These are phyloP conservation scores for Opeltia flavorubescens DNA, from an alignment of 495 filamentous ascomycete species.

Conservation along the genomic window DNA sequence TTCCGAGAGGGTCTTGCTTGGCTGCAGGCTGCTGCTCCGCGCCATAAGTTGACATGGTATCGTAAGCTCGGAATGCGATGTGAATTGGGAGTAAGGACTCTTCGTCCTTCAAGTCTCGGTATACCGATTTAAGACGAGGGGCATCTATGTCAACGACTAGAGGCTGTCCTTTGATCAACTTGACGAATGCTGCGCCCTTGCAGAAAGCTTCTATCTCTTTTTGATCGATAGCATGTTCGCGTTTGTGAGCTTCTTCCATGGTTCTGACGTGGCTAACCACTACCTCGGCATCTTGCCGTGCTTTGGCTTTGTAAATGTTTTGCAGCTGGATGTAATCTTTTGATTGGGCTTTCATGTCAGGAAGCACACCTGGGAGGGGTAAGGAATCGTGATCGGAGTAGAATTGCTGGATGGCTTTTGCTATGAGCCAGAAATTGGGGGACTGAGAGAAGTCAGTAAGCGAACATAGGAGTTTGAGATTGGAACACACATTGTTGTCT, in stretches of 20 bases:
- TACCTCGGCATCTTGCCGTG: slow-evolving; percentile 63
- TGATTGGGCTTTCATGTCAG: slow-evolving; percentile 96
- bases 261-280: slow-evolving; percentile 55
- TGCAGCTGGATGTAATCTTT: slow-evolving; percentile 84
- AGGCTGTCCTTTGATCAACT: slow-evolving; percentile 56
- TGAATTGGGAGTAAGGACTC: slow-evolving; percentile 65
- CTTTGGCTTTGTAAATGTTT: slow-evolving; percentile 86
- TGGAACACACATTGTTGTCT: slow-evolving; percentile 13
- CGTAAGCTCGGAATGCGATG: slow-evolving; percentile 56
- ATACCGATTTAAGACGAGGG: slow-evolving; percentile 20
- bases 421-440: slow-evolving; percentile 76
- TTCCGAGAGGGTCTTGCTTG: background rate
- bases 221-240: slow-evolving; percentile 39
- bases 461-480: slow-evolving; percentile 7
- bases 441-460: slow-evolving; percentile 14
- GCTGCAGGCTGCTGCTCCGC: slow-evolving; percentile 3
- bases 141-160: slow-evolving; percentile 15
- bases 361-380: slow-evolving; percentile 74
- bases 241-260: slow-evolving; percentile 39
- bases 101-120: slow-evolving; percentile 11
- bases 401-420: slow-evolving; percentile 64
- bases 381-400: slow-evolving; percentile 54
- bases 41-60: slow-evolving; percentile 28
- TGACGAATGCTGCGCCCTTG: slow-evolving; percentile 89
- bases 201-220: slow-evolving; percentile 86